A percentile compares a stretch with the other conserved stretches of the same genome.
Evolutionary conservation across 805 yeast genomes (phyloP).

Genomic region (Ogataea sp.): DNA sequence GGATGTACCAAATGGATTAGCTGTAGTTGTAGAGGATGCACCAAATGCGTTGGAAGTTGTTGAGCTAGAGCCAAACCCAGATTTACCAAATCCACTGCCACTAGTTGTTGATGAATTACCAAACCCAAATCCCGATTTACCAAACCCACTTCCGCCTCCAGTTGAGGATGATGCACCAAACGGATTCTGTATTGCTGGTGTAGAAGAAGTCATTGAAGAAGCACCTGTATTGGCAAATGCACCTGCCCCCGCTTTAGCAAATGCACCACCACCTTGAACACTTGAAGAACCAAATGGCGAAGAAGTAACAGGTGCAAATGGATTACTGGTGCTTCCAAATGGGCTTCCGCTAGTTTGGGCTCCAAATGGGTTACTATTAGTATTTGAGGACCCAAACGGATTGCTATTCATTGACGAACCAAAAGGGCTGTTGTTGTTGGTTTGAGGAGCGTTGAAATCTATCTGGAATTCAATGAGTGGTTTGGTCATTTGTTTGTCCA

Average conservation of each 20-base stretch:
- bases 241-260: background rate
- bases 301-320: slow-evolving; percentile 2
- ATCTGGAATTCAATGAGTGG: slow-evolving; percentile 28
- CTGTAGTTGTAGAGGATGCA: background rate
- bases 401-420: slow-evolving; percentile 1
- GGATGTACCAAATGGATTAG: slow-evolving; percentile 7
- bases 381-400: slow-evolving; percentile 15
- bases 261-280: slow-evolving; percentile 3
- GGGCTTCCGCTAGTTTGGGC: slow-evolving; percentile 4
- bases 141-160: too few relatives aligned
- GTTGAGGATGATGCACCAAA: slow-evolving; percentile 2
- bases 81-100: slow-evolving; percentile 1
- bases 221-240: background rate
- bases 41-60: background rate
- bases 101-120: too few relatives aligned
- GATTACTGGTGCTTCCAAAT: slow-evolving; percentile 1
- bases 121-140: background rate
- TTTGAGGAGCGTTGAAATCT: slow-evolving; percentile 7
- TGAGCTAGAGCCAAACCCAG: background rate
- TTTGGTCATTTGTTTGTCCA: slow-evolving; percentile 20
- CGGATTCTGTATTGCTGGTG: background rate
- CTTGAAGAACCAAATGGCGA: background rate
- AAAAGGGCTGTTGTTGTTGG: slow-evolving; percentile 2
- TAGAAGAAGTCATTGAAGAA: background rate
- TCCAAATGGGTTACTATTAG: slow-evolving; percentile 15